Conservation (phyloP, 2,329 filamentous ascomycete genomes). For the Elsinoe ampelina region DNA sequence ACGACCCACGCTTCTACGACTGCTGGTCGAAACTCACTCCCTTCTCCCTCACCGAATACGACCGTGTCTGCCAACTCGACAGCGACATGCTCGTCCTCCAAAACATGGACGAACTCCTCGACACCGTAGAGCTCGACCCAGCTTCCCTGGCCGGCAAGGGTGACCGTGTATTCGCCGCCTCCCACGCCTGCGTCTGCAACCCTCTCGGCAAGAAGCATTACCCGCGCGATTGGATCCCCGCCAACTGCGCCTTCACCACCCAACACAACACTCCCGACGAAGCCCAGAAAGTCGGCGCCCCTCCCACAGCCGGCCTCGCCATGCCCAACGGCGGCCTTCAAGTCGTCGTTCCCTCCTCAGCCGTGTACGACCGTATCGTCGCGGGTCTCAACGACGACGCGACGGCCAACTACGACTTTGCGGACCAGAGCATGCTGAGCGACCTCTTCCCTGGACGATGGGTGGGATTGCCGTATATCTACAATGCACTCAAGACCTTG, state of each 20-base stretch:
- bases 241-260: conserved; percentile 53
- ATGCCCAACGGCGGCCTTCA: conserved; percentile 54
- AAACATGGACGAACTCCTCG: conserved; percentile 90
- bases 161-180: conserved; percentile 65
- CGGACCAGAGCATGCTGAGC: conserved; percentile 50
- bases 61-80: conserved; percentile 73
- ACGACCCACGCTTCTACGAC: conserved; percentile 79
- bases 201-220: conserved; percentile 71
- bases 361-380: conserved; percentile 44
- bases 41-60: conserved; percentile 68
- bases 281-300: conserved; percentile 45
- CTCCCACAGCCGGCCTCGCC: conserved; percentile 41
- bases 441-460: conserved; percentile 49
- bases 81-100: conserved; percentile 74
- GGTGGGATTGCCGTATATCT: conserved; percentile 51
- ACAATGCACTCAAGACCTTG: conserved; percentile 54
- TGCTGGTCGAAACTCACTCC: conserved; percentile 81
- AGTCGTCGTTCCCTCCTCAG: conserved; percentile 50
- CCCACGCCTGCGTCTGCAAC: conserved; percentile 81
- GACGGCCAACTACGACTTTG: conserved; percentile 47
- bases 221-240: conserved; percentile 58
- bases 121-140: conserved; percentile 58
- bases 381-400: conserved; percentile 36
- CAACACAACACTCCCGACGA: conserved; percentile 44
- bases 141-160: conserved; percentile 45